These are phyloP conservation scores for Eurotiales sp. DNA, from an alignment of 2,329 filamentous ascomycete species.

Conservation along the genomic window DNA sequence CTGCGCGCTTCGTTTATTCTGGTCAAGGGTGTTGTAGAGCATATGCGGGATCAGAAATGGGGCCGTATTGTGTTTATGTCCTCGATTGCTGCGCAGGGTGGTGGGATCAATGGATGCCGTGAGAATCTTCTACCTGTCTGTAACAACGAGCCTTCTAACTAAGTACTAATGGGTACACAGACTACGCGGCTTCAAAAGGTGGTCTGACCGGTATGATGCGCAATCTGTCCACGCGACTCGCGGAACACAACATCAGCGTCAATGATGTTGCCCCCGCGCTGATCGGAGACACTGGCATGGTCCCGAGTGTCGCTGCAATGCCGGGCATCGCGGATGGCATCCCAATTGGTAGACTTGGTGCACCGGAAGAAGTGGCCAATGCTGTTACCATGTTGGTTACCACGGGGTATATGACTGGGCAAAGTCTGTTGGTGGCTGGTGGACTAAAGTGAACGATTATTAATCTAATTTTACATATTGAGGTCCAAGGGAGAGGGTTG, in stretches of 20 bases:
- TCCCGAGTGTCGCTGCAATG: constrained; percentile 55
- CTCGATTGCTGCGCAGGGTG: constrained; percentile 60
- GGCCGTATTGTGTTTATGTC: constrained; percentile 63
- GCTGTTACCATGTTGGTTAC: constrained; percentile 58
- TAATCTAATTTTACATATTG: no score
- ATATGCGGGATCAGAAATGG: constrained; percentile 59
- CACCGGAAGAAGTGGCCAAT: constrained; percentile 58
- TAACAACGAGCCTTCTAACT: no score
- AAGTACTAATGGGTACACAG: constrained; percentile 24
- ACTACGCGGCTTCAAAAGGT: constrained; percentile 58
- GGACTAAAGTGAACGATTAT: constrained; percentile 24
- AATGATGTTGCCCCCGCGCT: constrained; percentile 68
- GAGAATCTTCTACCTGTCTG: not conserved
- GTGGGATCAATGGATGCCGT: constrained; percentile 61
- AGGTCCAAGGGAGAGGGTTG: no score
- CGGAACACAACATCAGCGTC: constrained; percentile 59
- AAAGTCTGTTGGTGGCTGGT: constrained; percentile 50
- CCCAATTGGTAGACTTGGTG: constrained; percentile 56
- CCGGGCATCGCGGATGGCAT: constrained; percentile 59
- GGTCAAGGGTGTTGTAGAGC: constrained; percentile 56
- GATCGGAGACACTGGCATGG: constrained; percentile 64
- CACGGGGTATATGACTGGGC: constrained; percentile 60
- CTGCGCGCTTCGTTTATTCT: constrained; percentile 61
- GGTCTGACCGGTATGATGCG: constrained; percentile 63
- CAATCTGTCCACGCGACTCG: constrained; percentile 58